Base-by-base conservation (phyloP, 345 rosid genomes). In the Melastoma malabathricum region DNA sequence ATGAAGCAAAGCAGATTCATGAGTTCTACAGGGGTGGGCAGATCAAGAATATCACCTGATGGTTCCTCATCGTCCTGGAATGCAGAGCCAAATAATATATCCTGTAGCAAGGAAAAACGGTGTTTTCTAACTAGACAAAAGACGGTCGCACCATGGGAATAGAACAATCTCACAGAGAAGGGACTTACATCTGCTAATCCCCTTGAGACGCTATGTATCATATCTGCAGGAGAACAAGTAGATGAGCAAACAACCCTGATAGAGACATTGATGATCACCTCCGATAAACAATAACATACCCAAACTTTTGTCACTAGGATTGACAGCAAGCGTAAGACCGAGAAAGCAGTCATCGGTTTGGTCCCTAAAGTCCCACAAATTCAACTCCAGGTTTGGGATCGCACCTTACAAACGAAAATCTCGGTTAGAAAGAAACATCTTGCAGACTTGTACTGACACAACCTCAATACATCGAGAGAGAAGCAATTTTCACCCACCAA, bases 301-400 rank as follows among this genome's bases (percentile, higher is more conserved):
- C 41, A 81, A 56, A 65, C 76, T 77, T 52, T 90, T 68, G 61
- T 75, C 69, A 65, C 92, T 89, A 51, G 95, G 95, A 59, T 81
- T 83, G 57, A 85, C 85, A 16, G 93, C 97, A 39, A 89, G 72
- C 1, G 97, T 83, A 71, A 89, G 69, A 60, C 95, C 97, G 63
- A 89, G 87, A 62, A 85, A 89, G 67, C 87, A 85, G 56, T 89
- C 97, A 57, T 89, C 93, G 49, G 84, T 68, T 72, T 85, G 76
- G 47, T 75, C 63, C 62, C 79, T 76, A 41, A 89, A 89, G 80
- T 83, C 78, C 95, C 97, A 85, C 27, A 89, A 82, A 60, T 81
- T 89, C 70, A 89, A 67, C 78, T 89, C 97, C 34, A 89, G 97
- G 71, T 83, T 89, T 64, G 94, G 97, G 72, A 67, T 75, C 16